Conservation (phyloP, 176 grass and related monocot species). For the Ananas comosus region DNA sequence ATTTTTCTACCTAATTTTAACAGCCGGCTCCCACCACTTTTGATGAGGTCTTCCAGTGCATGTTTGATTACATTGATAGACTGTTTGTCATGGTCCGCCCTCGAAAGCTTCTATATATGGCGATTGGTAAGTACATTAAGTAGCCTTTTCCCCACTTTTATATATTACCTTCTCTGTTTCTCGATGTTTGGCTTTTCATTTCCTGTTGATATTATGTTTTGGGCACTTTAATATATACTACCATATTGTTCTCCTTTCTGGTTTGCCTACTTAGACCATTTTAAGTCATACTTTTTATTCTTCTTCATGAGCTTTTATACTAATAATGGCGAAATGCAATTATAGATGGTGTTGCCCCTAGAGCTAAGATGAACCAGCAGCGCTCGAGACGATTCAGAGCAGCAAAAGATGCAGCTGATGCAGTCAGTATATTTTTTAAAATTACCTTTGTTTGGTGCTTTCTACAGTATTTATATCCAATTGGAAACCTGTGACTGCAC, state of each 20-base stretch:
- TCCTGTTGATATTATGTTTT: not conserved
- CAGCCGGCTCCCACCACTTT: constrained; percentile 94
- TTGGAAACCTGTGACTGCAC: constrained; percentile 4
- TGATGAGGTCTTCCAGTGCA: constrained; percentile 81
- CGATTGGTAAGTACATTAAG: constrained; percentile 59
- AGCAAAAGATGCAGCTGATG: constrained; percentile 97
- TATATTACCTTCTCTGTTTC: not conserved
- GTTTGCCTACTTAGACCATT: not conserved
- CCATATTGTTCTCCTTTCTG: not conserved
- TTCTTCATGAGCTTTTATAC: not conserved
- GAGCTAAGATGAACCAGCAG: constrained; percentile 99
- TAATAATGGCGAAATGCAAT: constrained; percentile 7
- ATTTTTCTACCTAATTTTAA: constrained; percentile 1
- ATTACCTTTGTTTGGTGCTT: constrained; percentile 12
- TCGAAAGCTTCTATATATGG: constrained; percentile 86
- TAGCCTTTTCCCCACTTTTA: not conserved
- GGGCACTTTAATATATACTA: not conserved
- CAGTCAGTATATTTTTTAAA: constrained; percentile 47
- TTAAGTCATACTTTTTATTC: not conserved
- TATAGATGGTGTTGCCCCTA: constrained; percentile 92
- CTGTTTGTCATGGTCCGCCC: constrained; percentile 93
- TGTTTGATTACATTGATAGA: constrained; percentile 97
- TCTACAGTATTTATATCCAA: not conserved
- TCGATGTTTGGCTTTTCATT: not conserved
- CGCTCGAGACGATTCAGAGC: constrained; percentile 94